Evolutionary conservation across 2,329 filamentous ascomycete genomes (phyloP), one percentile per base, ranked within the genome.

Genomic region (Blastomyces percursus): DNA sequence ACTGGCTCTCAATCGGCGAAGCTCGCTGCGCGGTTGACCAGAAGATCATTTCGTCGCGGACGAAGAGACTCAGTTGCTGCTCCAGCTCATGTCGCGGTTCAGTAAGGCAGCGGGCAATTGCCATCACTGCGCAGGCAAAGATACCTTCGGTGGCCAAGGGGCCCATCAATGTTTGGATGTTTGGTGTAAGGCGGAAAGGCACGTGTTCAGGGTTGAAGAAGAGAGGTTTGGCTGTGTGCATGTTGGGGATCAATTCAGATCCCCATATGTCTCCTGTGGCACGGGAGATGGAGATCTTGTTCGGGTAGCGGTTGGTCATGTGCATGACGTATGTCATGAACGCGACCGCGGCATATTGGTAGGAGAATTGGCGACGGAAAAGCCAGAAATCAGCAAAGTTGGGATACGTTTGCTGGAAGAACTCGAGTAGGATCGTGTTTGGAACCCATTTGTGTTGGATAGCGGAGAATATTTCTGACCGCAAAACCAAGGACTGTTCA

Each of bases 241-340:
- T 92, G 67, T 87, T 89, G 0, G 94, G 91, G 76, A 97, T 90
- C 60, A 97, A 81, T 75, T 99, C 94, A 8, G 91, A 91, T 57
- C 91, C 92, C 95, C 95, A 99, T 68, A 99, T 89, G 71, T 95
- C 94, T 67, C 95, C 95, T 6, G 88, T 91, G 38, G 84, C 84
- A 30, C 91, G 87, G 12, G 91, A 88, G 71, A 99, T 95, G 76
- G 89, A 88, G 75, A 97, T 88, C 81, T 99, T 99, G 76, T 92
- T 91, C 6, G 94, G 95, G 75, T 94, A 96, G 38, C 94, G 89
- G 74, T 91, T 91, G 73, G 93, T 91, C 86, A 99, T 97, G 78
- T 93, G 93, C 79, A 99, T 88, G 64, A 96, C 88, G 73, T 97
- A 99, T 3, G 94, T 97, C 89, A 99, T 96, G 78, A 99, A 99